A percentile compares a stretch with the other conserved stretches of the same genome.
These are phyloP conservation scores for Solanum verrucosum DNA, from an alignment of 257 asterid species.

Conservation along the genomic window DNA sequence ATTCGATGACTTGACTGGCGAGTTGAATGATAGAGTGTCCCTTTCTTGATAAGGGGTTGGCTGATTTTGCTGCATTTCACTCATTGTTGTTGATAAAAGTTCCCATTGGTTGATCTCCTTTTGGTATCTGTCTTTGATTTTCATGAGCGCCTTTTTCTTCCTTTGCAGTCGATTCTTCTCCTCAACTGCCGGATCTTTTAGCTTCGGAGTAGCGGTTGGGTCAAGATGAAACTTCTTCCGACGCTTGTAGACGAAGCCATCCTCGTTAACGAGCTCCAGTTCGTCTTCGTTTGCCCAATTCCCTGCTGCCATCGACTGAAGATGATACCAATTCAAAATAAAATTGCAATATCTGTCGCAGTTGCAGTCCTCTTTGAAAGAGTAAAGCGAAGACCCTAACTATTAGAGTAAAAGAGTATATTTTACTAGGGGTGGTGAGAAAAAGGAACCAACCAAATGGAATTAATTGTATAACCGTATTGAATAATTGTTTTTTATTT, in stretches of 20 bases:
- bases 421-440: background rate
- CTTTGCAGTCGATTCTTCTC: conserved; percentile 41
- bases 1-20: background rate
- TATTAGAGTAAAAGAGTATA: background rate
- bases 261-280: conserved; percentile 57
- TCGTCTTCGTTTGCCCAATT: conserved; percentile 34
- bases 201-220: conserved; percentile 28
- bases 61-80: conserved; percentile 30
- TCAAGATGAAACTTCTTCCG: conserved; percentile 39
- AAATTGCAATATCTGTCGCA: background rate
- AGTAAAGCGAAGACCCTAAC: background rate
- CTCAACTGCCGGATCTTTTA: conserved; percentile 51
- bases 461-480: too few species aligned
- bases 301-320: conserved; percentile 29
- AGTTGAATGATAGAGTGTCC: background rate
- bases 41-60: background rate
- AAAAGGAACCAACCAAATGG: too few species aligned
- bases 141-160: conserved; percentile 47
- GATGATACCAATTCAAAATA: background rate
- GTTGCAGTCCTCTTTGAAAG: background rate
- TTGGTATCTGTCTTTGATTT: conserved; percentile 36
- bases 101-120: conserved; percentile 67
- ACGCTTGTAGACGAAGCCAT: conserved; percentile 63
- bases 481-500: too few species aligned
- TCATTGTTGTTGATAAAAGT: conserved; percentile 55